Conservation (phyloP, 768 basidiomycete genomes). For the Thelephora ganbajun region DNA sequence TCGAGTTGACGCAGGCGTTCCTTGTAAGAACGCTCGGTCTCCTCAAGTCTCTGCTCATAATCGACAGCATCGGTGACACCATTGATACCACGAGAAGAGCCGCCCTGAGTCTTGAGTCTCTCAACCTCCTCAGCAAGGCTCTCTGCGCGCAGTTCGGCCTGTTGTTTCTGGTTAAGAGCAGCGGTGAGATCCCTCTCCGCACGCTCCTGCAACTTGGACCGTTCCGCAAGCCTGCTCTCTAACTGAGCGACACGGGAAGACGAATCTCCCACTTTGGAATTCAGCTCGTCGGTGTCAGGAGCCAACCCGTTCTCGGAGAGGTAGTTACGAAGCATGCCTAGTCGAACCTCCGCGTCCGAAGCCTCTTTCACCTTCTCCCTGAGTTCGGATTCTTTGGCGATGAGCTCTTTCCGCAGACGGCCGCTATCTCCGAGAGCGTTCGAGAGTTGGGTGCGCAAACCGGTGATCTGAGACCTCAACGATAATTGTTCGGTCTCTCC, state of each 20-base stretch:
- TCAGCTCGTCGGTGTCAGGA: slow-evolving; percentile 58
- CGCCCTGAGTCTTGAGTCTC: slow-evolving; percentile 42
- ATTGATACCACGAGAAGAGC: slow-evolving; percentile 23
- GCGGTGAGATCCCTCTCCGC: slow-evolving; percentile 65
- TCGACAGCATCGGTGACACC: slow-evolving; percentile 35
- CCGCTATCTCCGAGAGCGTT: slow-evolving; percentile 55
- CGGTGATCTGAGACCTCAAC: slow-evolving; percentile 61
- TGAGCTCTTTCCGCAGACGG: slow-evolving; percentile 53
- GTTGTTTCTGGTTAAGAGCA: slow-evolving; percentile 50
- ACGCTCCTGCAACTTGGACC: slow-evolving; percentile 55
- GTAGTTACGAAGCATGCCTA: slow-evolving; percentile 72
- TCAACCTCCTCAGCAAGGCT: slow-evolving; percentile 56
- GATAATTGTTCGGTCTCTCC: slow-evolving; percentile 48
- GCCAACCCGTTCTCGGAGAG: slow-evolving; percentile 80
- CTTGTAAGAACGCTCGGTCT: slow-evolving; percentile 68
- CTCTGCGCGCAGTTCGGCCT: slow-evolving; percentile 58
- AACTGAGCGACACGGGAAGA: slow-evolving; percentile 50
- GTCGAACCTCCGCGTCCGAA: slow-evolving; percentile 56
- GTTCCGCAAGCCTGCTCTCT: slow-evolving; percentile 65
- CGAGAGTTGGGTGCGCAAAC: slow-evolving; percentile 60
- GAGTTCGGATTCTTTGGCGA: slow-evolving; percentile 50
- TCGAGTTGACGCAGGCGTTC: slow-evolving; percentile 80
- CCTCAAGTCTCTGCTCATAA: slow-evolving; percentile 65
- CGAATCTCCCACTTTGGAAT: slow-evolving; percentile 25
- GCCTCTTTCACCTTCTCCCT: slow-evolving; percentile 50